Conservation (phyloP, 441 rosid species). For the Adansonia gregorii region DNA sequence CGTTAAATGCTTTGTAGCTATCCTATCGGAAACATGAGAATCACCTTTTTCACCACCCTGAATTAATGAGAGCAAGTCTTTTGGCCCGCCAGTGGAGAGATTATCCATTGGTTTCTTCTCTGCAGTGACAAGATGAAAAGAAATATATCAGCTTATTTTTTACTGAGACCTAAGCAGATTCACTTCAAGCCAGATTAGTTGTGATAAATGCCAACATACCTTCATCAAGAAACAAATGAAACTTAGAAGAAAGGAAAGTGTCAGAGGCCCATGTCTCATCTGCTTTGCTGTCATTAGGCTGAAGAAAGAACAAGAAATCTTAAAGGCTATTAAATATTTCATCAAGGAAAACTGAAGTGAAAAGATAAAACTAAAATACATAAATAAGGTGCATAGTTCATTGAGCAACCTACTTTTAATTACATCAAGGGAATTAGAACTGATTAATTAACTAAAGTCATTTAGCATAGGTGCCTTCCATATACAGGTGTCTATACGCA, state of each 20-base stretch:
- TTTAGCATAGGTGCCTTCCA: background rate
- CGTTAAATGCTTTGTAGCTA: conserved; percentile 37
- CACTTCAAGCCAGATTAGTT: background rate
- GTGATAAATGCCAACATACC: conserved; percentile 47
- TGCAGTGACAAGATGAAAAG: conserved; percentile 37
- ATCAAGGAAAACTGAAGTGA: background rate
- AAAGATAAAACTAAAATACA: background rate
- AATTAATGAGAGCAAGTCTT: conserved; percentile 74
- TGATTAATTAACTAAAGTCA: background rate
- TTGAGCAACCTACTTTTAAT: background rate
- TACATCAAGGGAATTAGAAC: background rate
- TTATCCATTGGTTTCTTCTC: conserved; percentile 67
- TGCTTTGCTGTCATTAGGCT: conserved; percentile 54
- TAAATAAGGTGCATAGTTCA: background rate
- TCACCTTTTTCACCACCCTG: conserved; percentile 70
- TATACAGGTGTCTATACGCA: background rate
- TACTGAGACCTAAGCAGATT: background rate
- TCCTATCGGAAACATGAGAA: conserved; percentile 48
- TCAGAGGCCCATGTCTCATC: conserved; percentile 54
- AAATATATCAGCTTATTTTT: conserved; percentile 18
- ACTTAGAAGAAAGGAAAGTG: conserved; percentile 72
- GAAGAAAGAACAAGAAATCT: conserved; percentile 33
- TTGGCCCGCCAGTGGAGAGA: conserved; percentile 50
- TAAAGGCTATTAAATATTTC: conserved; percentile 1
- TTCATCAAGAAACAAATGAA: conserved; percentile 87